A percentile compares a stretch with the other conserved stretches of the same genome.
Evolutionary conservation across 352 stramenopile species (phyloP).

Genomic region (Phytopythium cucurbitacearum): DNA sequence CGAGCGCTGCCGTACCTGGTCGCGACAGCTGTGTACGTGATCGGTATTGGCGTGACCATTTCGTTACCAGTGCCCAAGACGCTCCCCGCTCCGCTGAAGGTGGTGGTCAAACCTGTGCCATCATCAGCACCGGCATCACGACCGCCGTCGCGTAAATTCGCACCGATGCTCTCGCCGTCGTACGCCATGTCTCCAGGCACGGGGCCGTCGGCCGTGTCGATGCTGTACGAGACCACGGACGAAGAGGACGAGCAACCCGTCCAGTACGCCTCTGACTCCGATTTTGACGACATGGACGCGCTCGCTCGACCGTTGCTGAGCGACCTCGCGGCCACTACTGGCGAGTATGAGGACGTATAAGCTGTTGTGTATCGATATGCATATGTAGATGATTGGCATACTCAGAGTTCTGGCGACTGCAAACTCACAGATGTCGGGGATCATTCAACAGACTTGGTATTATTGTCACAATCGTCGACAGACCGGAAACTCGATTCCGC

Average conservation of each 20-base stretch:
- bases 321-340: neutral
- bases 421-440: no score
- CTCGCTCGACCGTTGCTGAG: constrained; percentile 1
- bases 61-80: constrained; percentile 26
- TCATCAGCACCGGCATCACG: neutral
- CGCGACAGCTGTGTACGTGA: constrained; percentile 42
- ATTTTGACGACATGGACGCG: neutral
- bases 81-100: neutral
- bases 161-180: constrained; percentile 1
- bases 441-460: neutral
- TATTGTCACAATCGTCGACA: neutral
- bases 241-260: constrained; percentile 1
- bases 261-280: neutral
- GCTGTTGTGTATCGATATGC: neutral
- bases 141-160: no score
- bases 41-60: constrained; percentile 45
- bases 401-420: neutral
- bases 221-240: constrained; percentile 3
- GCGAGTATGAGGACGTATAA: neutral
- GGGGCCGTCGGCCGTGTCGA: neutral
- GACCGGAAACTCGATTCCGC: neutral
- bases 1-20: constrained; percentile 57
- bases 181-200: constrained; percentile 2
- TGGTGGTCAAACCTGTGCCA: no score
- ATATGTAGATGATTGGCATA: neutral